Evolutionary conservation across 768 basidiomycete genomes (phyloP), one percentile per base, ranked within the genome.

Genomic region (Tylopilus cervinicoccineus): DNA sequence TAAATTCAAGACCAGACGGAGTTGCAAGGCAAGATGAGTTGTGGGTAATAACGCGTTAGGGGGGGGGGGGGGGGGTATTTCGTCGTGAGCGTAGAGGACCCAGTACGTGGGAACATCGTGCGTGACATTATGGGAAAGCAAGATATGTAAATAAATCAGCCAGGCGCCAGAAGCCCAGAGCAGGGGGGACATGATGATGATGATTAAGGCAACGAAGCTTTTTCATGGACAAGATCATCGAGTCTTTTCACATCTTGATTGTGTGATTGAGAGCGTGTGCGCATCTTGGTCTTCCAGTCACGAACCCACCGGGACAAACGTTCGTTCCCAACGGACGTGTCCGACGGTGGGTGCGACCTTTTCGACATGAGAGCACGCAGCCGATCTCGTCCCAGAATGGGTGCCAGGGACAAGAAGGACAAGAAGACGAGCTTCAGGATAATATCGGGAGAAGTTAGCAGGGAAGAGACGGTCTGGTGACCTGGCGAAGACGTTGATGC

Each of bases 391-490:
- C 83, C 86, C 5, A 95, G 72, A 43, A 95, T 89, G 13, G 93
- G 93, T 13, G 93, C 84, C 11, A 95, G 77, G 37, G 91, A 92
- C 51, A 97, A 68, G 60, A 86, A 77, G 19, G 91, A 88, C 9
- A 97, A 72, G 54, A 90, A 78, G 20, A 85, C 77, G 51, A 97
- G 82, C 66, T 95, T 95, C 58, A 83, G 57, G 52, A 96, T 77
- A 59, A 95, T 85, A 45, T 81, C 77, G 2, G 93, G 93, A 11
- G 89, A 88, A 33, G 86, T 73, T 17, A 97, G 70, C n/a, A 97
- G 69, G 19, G 85, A 86, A 38, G 89, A 84, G n/a, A 97, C 78
- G 13, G 86, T 86, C 64, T 89, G 82, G 43, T 84, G 76, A 16
- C 80, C 77, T 6, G 84, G 79, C 2, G 83, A 80, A 10, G 83